A percentile compares a stretch with the other conserved stretches of the same genome.
Evolutionary conservation across 164 flowering plant genomes (phyloP).

Genomic region (Berberis thunbergii): DNA sequence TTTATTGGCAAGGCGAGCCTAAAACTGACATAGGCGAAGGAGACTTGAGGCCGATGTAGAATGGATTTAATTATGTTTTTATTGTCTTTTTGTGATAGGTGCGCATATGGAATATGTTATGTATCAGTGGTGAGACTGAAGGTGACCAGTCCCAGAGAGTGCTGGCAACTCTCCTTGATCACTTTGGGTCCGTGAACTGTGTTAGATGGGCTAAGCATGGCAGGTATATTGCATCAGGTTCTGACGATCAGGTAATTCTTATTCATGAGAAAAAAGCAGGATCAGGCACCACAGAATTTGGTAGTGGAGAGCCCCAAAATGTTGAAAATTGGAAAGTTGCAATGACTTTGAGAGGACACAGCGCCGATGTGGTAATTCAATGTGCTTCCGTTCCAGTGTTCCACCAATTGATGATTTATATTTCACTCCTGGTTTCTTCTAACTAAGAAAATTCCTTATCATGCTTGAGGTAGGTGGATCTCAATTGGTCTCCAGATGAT

Average conservation of each 20-base stretch:
- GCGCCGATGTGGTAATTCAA: slow-evolving; percentile 95
- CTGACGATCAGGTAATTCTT: slow-evolving; percentile 91
- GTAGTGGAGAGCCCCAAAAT: slow-evolving; percentile 99
- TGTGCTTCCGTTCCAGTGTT: not conserved
- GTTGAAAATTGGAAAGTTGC: slow-evolving; percentile 96
- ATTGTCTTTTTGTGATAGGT: slow-evolving; percentile 33
- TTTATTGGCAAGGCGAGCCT: too few relatives aligned
- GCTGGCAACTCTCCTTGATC: slow-evolving; percentile 95
- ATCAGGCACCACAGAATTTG: slow-evolving; percentile 98
- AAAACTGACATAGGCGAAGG: too few relatives aligned
- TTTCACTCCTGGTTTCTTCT: slow-evolving; percentile 8
- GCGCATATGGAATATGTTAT: slow-evolving; percentile 93
- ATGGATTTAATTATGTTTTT: not conserved
- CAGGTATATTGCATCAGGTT: slow-evolving; percentile 86
- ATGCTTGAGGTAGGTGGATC: slow-evolving; percentile 99
- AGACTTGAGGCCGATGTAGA: too few relatives aligned
- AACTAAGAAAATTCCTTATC: slow-evolving; percentile 28
- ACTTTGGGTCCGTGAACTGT: slow-evolving; percentile 98
- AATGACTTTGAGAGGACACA: slow-evolving; percentile 96
- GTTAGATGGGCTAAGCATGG: slow-evolving; percentile 99
- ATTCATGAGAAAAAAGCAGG: slow-evolving; percentile 97
- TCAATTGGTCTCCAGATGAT: slow-evolving; percentile 99
- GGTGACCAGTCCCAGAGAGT: slow-evolving; percentile 59
- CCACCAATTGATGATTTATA: not conserved
- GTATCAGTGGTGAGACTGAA: slow-evolving; percentile 45